Evolutionary conservation across 1,139 yeast species (phyloP), one percentile per base, ranked within the genome.

Genomic region (Meyerozyma elateridarum): DNA sequence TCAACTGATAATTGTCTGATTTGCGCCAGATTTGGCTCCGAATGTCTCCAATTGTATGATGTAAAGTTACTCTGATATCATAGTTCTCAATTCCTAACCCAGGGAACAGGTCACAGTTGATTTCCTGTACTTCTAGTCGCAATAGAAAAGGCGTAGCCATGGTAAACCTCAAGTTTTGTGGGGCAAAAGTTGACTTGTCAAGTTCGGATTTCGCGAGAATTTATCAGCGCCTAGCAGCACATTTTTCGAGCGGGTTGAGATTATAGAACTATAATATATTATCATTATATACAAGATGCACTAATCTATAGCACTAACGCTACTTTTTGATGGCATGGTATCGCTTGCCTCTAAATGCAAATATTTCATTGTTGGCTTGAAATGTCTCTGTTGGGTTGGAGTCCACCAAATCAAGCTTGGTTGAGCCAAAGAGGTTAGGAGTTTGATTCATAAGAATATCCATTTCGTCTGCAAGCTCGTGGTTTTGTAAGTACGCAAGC

Each of bases 341-440:
- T 57, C 97, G 76, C 73, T 91, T 91, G 46, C 98, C 98, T 64
- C 98, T 79, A 57, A 89, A 76, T 15, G 91, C 97, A 56, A 85
- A 88, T 34, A 91, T 62, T 53, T 79, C 79, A 66, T 85, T 88
- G 64, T 91, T 91, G 53, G 87, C 84, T 63, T 85, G 95, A 66
- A 84, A 89, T 8, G 85, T 85, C 54, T 89, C 96, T 15, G 89
- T 88, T 11, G 97, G 97, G 55, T 87, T 79, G 40, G 78, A 61
- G 55, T 89, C 96, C 47, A 88, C 91, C 52, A 91, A 71, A 61
- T 91, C 97, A 82, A 95, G 85, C 60, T 89, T 89, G 25, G 95
- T 84, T 25, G 94, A 82, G 25, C 85, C 82, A 56, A 84, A 91
- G 28, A 73, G 54, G 56, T 91, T 91, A 35, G 72, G 70, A 5